These are phyloP conservation scores for Tolypocladium endophyticum DNA, from an alignment of 2,329 filamentous ascomycete genomes.

Conservation along the genomic window DNA sequence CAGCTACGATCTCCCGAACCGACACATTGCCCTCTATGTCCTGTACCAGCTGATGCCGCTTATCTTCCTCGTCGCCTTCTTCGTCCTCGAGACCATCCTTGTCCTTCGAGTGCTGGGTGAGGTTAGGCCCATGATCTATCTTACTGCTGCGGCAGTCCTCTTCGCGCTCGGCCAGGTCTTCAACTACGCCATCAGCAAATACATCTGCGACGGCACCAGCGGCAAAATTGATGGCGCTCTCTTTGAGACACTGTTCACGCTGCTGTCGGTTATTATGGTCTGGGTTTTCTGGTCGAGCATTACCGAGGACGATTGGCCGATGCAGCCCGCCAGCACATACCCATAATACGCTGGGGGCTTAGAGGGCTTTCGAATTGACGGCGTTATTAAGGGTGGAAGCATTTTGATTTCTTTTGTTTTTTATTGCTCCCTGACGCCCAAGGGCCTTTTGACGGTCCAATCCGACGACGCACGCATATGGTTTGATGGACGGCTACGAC, in stretches of 20 bases:
- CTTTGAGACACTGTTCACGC: slow-evolving; percentile 88
- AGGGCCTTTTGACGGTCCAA: slow-evolving; percentile 5
- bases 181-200: slow-evolving; percentile 84
- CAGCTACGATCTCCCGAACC: slow-evolving; percentile 49
- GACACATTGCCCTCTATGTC: slow-evolving; percentile 81
- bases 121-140: slow-evolving; percentile 83
- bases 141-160: slow-evolving; percentile 61
- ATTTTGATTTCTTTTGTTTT: slow-evolving; percentile 8
- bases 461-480: slow-evolving; percentile 6
- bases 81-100: slow-evolving; percentile 70
- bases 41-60: slow-evolving; percentile 86
- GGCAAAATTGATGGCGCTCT: slow-evolving; percentile 88
- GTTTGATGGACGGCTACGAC: slow-evolving; percentile 2
- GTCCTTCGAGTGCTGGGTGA: slow-evolving; percentile 83
- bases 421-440: slow-evolving; percentile 1
- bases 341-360: slow-evolving; percentile 13
- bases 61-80: slow-evolving; percentile 81
- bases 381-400: slow-evolving; percentile 12
- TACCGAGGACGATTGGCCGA: slow-evolving; percentile 95
- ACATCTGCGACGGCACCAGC: slow-evolving; percentile 74
- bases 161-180: slow-evolving; percentile 94
- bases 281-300: slow-evolving; percentile 99
- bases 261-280: slow-evolving; percentile 69
- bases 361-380: slow-evolving; percentile 6
- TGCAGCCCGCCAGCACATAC: slow-evolving; percentile 34